Evolutionary conservation across 2,329 filamentous ascomycete species (phyloP).

Genomic region (Xylariaceae sp.): DNA sequence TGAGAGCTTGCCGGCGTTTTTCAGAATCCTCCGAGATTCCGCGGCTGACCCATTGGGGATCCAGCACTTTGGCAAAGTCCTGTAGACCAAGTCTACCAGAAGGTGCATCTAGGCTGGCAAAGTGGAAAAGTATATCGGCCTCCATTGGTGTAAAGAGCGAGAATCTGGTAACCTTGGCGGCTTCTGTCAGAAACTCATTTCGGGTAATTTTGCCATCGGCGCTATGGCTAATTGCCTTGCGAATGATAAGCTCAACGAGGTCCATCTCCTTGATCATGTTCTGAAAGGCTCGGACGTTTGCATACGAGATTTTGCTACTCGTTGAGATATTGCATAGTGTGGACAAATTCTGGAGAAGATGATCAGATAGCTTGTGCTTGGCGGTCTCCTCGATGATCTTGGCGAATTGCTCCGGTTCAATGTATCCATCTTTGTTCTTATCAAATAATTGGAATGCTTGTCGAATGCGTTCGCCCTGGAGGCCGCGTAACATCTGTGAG

Average conservation of each 20-base stretch:
- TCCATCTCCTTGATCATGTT: slow-evolving; percentile 99
- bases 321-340: slow-evolving; percentile 92
- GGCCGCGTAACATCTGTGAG: slow-evolving; percentile 91
- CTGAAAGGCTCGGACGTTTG: slow-evolving; percentile 95
- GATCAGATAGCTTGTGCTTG: slow-evolving; percentile 94
- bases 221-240: slow-evolving; percentile 78
- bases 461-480: slow-evolving; percentile 92
- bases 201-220: slow-evolving; percentile 88
- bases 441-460: slow-evolving; percentile 94
- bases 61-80: slow-evolving; percentile 93
- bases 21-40: slow-evolving; percentile 46
- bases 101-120: slow-evolving; percentile 85
- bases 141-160: slow-evolving; percentile 98
- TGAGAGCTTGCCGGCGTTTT: slow-evolving; percentile 24
- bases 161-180: slow-evolving; percentile 84
- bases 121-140: slow-evolving; percentile 97
- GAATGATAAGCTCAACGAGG: slow-evolving; percentile 86
- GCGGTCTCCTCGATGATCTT: slow-evolving; percentile 92
- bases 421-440: slow-evolving; percentile 87
- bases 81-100: slow-evolving; percentile 74
- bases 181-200: slow-evolving; percentile 90
- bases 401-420: slow-evolving; percentile 92
- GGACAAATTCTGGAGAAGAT: slow-evolving; percentile 82
- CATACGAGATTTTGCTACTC: slow-evolving; percentile 92
- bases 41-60: slow-evolving; percentile 79